These are phyloP conservation scores for Neonectria ditissima DNA, from an alignment of 2,329 filamentous ascomycete species.

Conservation along the genomic window DNA sequence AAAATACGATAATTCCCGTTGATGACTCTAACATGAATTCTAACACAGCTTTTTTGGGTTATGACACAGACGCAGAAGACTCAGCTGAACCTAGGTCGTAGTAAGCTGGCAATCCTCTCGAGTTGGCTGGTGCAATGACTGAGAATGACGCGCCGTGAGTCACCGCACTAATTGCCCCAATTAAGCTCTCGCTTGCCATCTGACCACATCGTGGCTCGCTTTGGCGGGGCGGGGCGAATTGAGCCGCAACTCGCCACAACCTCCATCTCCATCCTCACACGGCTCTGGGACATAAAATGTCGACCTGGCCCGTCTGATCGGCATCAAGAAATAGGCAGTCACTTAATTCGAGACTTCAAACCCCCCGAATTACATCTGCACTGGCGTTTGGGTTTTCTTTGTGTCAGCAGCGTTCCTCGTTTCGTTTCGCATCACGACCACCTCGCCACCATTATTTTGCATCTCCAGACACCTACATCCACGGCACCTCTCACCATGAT, in stretches of 20 bases:
- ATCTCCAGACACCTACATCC: slow-evolving; percentile 19
- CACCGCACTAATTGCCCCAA: slow-evolving; percentile 12
- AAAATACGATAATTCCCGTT: background rate
- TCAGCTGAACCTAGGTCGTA: background rate
- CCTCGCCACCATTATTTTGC: slow-evolving; percentile 16
- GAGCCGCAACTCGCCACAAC: slow-evolving; percentile 18
- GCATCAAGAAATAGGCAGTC: background rate
- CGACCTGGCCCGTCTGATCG: background rate
- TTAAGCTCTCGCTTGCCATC: slow-evolving; percentile 13
- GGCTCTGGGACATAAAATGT: slow-evolving; percentile 9
- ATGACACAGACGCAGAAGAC: slow-evolving; percentile 14
- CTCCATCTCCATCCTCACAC: slow-evolving; percentile 4
- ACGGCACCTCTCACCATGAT: slow-evolving; percentile 50
- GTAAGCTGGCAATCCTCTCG: slow-evolving; percentile 6
- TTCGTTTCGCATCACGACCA: slow-evolving; percentile 13
- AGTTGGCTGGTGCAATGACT: slow-evolving; percentile 4
- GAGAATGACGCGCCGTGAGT: slow-evolving; percentile 21
- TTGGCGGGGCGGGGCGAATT: slow-evolving; percentile 11
- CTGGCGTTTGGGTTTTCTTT: slow-evolving; percentile 26
- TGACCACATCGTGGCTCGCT: slow-evolving; percentile 16
- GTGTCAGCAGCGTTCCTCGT: slow-evolving; percentile 3
- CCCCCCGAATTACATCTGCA: background rate
- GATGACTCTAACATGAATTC: background rate
- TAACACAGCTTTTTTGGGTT: slow-evolving; percentile 4
- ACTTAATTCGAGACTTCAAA: background rate